A percentile compares a stretch with the other conserved stretches of the same genome.
phyloP scores from a whole-genome alignment of 1,284 basidiomycete species.

The Heterobasidion annosum region DNA sequence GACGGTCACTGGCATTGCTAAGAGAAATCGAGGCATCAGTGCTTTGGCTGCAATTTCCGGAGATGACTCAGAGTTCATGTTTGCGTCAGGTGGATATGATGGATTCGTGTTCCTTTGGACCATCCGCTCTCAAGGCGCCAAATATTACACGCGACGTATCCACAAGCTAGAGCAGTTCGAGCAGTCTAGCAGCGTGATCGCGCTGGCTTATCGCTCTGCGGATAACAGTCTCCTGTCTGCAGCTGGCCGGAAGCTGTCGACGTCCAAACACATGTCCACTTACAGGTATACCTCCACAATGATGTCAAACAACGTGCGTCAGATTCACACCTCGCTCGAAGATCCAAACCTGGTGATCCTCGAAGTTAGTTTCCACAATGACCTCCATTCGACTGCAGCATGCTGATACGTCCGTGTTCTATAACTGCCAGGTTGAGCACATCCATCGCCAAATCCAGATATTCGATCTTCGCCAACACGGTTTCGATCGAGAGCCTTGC shows the following conservation, averaged over 20 bases:
- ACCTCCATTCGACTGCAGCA: conserved; percentile 5
- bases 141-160: conserved; percentile 7
- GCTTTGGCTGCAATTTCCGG: conserved; percentile 24
- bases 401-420: conserved; percentile 7
- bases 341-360: conserved; percentile 31
- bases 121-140: conserved; percentile 15
- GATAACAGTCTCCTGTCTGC: conserved; percentile 25
- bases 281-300: conserved; percentile 16
- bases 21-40: conserved; percentile 25
- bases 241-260: conserved; percentile 22
- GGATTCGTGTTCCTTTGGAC: conserved; percentile 31
- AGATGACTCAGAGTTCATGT: conserved; percentile 22
- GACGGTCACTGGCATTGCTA: conserved; percentile 11
- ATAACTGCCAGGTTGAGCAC: background rate
- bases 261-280: conserved; percentile 22
- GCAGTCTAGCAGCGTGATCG: conserved; percentile 15
- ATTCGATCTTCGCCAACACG: conserved; percentile 1
- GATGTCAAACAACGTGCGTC: conserved; percentile 31
- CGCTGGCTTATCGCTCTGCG: conserved; percentile 24
- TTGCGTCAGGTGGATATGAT: conserved; percentile 36
- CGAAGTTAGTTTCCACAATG: conserved; percentile 28
- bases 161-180: conserved; percentile 15
- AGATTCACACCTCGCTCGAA: conserved; percentile 37
- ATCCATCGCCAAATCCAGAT: background rate
- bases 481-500: background rate